A percentile compares a stretch with the other conserved stretches of the same genome.
These are phyloP conservation scores for Taiozyma sp. DNA, from an alignment of 1,139 yeast species.

Conservation along the genomic window DNA sequence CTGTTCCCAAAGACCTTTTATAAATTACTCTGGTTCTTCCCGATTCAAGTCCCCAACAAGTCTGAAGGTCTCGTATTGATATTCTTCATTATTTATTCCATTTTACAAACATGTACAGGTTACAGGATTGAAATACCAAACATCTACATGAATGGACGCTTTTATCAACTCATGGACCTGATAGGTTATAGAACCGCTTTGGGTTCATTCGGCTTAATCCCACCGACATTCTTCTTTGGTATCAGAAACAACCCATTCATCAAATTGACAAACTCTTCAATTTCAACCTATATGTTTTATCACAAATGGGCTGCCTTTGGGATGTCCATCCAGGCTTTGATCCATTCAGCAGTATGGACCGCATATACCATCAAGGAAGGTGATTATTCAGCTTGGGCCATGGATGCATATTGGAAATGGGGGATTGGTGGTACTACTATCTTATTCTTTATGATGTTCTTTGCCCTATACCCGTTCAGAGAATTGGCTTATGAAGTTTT, in stretches of 20 bases:
- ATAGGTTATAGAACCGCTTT: conserved; percentile 53
- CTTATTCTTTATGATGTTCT: conserved; percentile 37
- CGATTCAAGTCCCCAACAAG: conserved; percentile 43
- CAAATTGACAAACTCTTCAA: conserved; percentile 42
- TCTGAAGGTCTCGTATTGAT: conserved; percentile 36
- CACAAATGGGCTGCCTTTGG: conserved; percentile 41
- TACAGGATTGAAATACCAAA: conserved; percentile 34
- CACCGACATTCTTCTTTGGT: conserved; percentile 49
- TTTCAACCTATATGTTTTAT: conserved; percentile 39
- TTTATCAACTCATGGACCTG: conserved; percentile 33
- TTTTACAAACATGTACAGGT: conserved; percentile 34
- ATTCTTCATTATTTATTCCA: conserved; percentile 32
- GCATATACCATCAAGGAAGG: conserved; percentile 29
- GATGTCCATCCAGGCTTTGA: conserved; percentile 30
- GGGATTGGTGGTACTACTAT: conserved; percentile 46
- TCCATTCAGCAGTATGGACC: conserved; percentile 50
- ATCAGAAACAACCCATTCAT: conserved; percentile 56
- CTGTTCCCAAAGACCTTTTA: conserved; percentile 24
- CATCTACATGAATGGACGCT: conserved; percentile 35
- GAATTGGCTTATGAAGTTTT: conserved; percentile 39
- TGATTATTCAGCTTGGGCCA: conserved; percentile 24
- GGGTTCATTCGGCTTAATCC: conserved; percentile 43
- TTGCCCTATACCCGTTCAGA: conserved; percentile 39
- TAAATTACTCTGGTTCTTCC: conserved; percentile 24
- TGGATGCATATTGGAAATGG: conserved; percentile 30